Percentiles rank a stretch among this genome's conserved stretches.
phyloP scores from a whole-genome alignment of 2,329 filamentous ascomycete species.

The Septoria petroselini region DNA sequence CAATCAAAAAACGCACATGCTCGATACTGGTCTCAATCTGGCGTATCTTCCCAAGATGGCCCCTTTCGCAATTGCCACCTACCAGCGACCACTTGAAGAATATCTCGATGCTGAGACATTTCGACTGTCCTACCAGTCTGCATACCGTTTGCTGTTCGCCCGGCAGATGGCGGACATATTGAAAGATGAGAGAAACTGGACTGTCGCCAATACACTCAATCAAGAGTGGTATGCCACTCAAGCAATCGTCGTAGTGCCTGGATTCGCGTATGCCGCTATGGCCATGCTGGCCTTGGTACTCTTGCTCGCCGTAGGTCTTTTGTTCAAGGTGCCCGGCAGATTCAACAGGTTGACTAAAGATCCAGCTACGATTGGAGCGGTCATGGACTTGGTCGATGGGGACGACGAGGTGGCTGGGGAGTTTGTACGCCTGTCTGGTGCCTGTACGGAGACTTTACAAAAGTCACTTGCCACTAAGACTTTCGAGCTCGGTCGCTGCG shows the following conservation, averaged over 20 bases:
- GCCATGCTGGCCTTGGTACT: conserved; percentile 35
- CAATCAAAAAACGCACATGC: conserved; percentile 24
- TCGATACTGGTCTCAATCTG: conserved; percentile 27
- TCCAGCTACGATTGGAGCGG: conserved; percentile 39
- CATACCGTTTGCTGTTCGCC: conserved; percentile 46
- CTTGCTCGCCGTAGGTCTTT: conserved; percentile 27
- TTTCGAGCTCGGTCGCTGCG: too few species aligned
- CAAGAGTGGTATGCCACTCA: conserved; percentile 33
- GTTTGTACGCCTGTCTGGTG: conserved; percentile 4
- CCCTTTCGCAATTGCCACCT: conserved; percentile 40
- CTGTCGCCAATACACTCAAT: too few species aligned
- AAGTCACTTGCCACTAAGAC: too few species aligned
- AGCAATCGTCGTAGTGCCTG: conserved; percentile 40
- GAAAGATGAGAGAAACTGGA: neutral
- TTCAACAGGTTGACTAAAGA: conserved; percentile 24
- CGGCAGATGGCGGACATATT: conserved; percentile 38
- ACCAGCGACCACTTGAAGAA: conserved; percentile 29
- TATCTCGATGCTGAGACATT: conserved; percentile 39
- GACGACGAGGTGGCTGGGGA: conserved; percentile 16
- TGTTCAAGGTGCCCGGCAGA: conserved; percentile 18
- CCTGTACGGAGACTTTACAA: neutral
- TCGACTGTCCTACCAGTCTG: conserved; percentile 39
- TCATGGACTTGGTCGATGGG: conserved; percentile 38
- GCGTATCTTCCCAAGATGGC: conserved; percentile 38
- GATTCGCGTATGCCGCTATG: conserved; percentile 42